phyloP scores from a whole-genome alignment of 1,284 basidiomycete species.

The Pholiota adiposa region DNA sequence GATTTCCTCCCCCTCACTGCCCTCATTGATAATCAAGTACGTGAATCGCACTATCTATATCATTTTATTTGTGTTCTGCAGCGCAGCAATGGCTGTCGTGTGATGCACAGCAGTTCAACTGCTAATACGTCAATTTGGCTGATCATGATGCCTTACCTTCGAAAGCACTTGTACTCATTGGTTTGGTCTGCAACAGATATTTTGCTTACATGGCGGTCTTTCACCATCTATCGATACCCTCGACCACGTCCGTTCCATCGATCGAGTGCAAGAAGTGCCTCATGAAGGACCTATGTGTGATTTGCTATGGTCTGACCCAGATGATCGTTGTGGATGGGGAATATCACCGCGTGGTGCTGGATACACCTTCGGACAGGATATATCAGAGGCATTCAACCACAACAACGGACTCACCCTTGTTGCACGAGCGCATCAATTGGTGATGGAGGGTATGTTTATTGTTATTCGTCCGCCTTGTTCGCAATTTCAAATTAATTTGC shows the following conservation, averaged over 20 bases:
- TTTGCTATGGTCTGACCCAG: slow-evolving; percentile 98
- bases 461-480: background rate
- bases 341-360: slow-evolving; percentile 99
- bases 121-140: slow-evolving; percentile 8
- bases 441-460: slow-evolving; percentile 87
- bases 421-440: slow-evolving; percentile 93
- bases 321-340: slow-evolving; percentile 99
- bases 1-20: slow-evolving; percentile 98
- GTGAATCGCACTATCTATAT: slow-evolving; percentile 37
- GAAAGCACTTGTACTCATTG: slow-evolving; percentile 12
- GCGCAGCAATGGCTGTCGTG: slow-evolving; percentile 13
- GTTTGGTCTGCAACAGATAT: slow-evolving; percentile 73
- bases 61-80: slow-evolving; percentile 10
- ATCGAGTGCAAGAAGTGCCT: slow-evolving; percentile 98
- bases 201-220: slow-evolving; percentile 98
- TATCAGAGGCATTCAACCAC: slow-evolving; percentile 97
- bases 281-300: slow-evolving; percentile 99
- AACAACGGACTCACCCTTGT: slow-evolving; percentile 99
- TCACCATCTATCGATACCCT: slow-evolving; percentile 99
- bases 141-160: slow-evolving; percentile 3
- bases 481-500: slow-evolving; percentile 11
- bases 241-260: slow-evolving; percentile 98
- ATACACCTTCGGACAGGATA: slow-evolving; percentile 99
- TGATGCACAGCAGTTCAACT: slow-evolving; percentile 10
- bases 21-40: slow-evolving; percentile 96